Percentiles rank a stretch among this genome's conserved stretches.
Conservation (phyloP, 495 filamentous ascomycete species). For the Neohortaea acidophila region DNA sequence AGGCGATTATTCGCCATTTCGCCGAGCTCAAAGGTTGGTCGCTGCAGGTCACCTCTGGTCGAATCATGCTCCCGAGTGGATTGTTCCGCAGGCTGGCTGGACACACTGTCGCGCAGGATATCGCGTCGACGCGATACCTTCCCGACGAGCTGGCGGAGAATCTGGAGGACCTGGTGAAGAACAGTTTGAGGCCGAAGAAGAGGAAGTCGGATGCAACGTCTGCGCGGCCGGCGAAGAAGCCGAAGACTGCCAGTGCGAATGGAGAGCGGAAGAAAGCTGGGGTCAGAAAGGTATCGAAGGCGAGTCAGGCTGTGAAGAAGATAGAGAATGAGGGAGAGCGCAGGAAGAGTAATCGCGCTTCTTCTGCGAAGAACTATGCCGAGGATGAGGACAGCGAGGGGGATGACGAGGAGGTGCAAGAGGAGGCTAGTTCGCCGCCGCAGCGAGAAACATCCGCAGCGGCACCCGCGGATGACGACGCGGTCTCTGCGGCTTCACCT, state of each 20-base stretch:
- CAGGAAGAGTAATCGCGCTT: slow-evolving; percentile 30
- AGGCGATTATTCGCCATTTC: slow-evolving; percentile 66
- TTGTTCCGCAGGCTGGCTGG: slow-evolving; percentile 60
- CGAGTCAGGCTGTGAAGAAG: slow-evolving; percentile 31
- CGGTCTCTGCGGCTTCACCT: slow-evolving; percentile 8
- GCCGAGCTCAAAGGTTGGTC: slow-evolving; percentile 62
- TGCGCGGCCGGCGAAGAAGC: slow-evolving; percentile 30
- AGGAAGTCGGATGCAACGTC: slow-evolving; percentile 18
- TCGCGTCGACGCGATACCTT: slow-evolving; percentile 69
- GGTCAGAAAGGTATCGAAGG: slow-evolving; percentile 26
- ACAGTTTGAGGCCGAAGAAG: slow-evolving; percentile 23
- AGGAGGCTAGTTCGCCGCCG: no score
- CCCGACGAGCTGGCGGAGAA: slow-evolving; percentile 68
- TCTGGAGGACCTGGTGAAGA: slow-evolving; percentile 49
- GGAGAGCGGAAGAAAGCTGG: slow-evolving; percentile 13
- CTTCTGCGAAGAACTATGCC: slow-evolving; percentile 34
- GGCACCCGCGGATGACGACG: slow-evolving; percentile 21
- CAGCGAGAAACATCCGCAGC: slow-evolving; percentile 19
- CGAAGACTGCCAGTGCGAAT: slow-evolving; percentile 25
- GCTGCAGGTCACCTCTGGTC: slow-evolving; percentile 67
- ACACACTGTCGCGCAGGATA: slow-evolving; percentile 64
- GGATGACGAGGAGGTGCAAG: slow-evolving; percentile 20
- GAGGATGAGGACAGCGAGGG: slow-evolving; percentile 36
- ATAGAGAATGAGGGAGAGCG: slow-evolving; percentile 28
- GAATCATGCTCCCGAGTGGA: slow-evolving; percentile 60